phyloP scores from a whole-genome alignment of 108 stramenopile species.

The Chaetoceros tenuissimus region DNA sequence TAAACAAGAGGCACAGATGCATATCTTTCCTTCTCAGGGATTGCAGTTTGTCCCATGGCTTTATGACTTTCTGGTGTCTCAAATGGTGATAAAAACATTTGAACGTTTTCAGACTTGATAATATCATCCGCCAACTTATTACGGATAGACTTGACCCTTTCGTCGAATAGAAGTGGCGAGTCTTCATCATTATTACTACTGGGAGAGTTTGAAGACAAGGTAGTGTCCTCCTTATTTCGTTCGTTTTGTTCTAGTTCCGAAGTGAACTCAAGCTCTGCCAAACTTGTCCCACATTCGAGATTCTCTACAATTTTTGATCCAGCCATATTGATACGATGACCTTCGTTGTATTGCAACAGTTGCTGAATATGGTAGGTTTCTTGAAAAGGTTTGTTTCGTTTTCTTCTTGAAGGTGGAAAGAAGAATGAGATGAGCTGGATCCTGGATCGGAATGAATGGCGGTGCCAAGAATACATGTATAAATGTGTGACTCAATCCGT shows the following conservation, averaged over 20 bases:
- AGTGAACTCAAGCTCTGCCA: constrained; percentile 12
- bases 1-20: constrained; percentile 66
- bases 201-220: neutral
- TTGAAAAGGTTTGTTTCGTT: too few species aligned
- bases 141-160: neutral
- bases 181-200: neutral
- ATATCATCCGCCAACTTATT: neutral
- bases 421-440: too few species aligned
- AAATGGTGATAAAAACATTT: constrained; percentile 21
- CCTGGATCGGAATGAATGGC: too few species aligned
- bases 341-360: too few species aligned
- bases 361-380: too few species aligned
- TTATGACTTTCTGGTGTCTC: neutral
- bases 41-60: neutral
- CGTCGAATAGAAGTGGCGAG: neutral
- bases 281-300: constrained; percentile 20
- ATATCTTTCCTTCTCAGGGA: neutral
- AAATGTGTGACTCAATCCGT: too few species aligned
- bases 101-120: neutral
- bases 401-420: too few species aligned
- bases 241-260: neutral
- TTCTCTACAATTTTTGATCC: too few species aligned
- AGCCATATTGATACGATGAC: too few species aligned
- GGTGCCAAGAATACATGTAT: too few species aligned
- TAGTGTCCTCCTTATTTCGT: neutral